Conservation (phyloP, 2,329 filamentous ascomycete genomes). For the Zasmidium angulare region DNA sequence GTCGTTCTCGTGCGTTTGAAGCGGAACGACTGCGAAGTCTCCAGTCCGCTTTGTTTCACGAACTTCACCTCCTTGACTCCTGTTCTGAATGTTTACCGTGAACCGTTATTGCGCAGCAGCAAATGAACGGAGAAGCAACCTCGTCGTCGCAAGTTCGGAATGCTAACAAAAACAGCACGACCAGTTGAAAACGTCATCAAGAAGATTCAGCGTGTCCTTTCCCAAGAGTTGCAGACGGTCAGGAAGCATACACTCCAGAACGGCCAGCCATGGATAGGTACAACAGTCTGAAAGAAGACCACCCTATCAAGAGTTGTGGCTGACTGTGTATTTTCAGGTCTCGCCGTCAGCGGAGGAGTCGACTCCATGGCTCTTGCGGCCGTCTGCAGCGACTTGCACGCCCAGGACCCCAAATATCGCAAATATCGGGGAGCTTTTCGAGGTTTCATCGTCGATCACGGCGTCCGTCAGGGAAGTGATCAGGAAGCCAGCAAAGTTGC, state of each 20-base stretch:
- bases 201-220: not conserved
- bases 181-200: not conserved
- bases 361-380: conserved; percentile 96
- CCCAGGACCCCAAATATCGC: not conserved
- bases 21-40: not conserved
- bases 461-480: conserved; percentile 54
- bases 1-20: not conserved
- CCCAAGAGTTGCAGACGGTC: not conserved
- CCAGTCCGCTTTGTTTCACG: not conserved
- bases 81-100: too few relatives aligned
- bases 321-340: conserved; percentile 35
- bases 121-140: too few relatives aligned
- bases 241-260: not conserved
- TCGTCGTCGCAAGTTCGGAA: not conserved
- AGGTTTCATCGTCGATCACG: conserved; percentile 63
- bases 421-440: conserved; percentile 43
- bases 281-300: too few relatives aligned
- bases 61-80: not conserved
- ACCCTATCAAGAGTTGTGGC: too few relatives aligned
- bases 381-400: conserved; percentile 55
- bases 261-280: not conserved
- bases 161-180: not conserved
- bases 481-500: conserved; percentile 56
- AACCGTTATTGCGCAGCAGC: too few relatives aligned
- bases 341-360: conserved; percentile 88